A percentile compares a stretch with the other conserved stretches of the same genome.
Conservation (phyloP, 202 grass and related monocot species). For the Panicum hallii region DNA sequence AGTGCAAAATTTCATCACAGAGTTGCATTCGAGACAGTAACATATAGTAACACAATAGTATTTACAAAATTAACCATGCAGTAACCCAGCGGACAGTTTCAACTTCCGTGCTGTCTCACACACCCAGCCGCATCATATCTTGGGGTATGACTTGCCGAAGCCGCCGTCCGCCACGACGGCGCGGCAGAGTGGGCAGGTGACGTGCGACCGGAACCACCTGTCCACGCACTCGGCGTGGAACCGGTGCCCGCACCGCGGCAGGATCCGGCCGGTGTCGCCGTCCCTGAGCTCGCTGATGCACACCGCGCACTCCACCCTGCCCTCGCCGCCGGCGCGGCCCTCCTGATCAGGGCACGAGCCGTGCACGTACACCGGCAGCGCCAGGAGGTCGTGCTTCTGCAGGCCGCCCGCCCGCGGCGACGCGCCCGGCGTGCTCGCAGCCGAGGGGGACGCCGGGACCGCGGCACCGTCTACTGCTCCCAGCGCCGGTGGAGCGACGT, state of each 20-base stretch:
- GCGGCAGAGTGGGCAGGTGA: constrained; percentile 71
- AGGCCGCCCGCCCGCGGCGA: constrained; percentile 31
- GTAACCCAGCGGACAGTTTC: background rate
- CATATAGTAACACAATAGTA: background rate
- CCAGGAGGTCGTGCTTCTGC: constrained; percentile 30
- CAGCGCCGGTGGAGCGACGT: background rate
- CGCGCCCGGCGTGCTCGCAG: constrained; percentile 35
- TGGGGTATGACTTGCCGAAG: constrained; percentile 8
- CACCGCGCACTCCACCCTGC: constrained; percentile 63
- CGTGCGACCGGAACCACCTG: constrained; percentile 62
- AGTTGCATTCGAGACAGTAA: constrained; percentile 2
- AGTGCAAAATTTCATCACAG: constrained; percentile 11
- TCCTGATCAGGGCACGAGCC: background rate
- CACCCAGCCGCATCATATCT: background rate
- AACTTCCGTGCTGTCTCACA: background rate
- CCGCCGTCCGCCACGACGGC: constrained; percentile 26
- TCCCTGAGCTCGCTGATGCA: constrained; percentile 72
- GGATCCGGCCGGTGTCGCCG: constrained; percentile 55
- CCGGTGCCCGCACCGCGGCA: constrained; percentile 69
- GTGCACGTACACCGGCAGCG: constrained; percentile 67
- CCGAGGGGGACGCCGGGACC: constrained; percentile 12
- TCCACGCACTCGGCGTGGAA: constrained; percentile 82
- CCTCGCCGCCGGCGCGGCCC: constrained; percentile 40
- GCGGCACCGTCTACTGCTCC: background rate
- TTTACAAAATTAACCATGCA: background rate